A percentile compares a stretch with the other conserved stretches of the same genome.
Evolutionary conservation across 768 basidiomycete genomes (phyloP).

Genomic region (Lentinula edodes): DNA sequence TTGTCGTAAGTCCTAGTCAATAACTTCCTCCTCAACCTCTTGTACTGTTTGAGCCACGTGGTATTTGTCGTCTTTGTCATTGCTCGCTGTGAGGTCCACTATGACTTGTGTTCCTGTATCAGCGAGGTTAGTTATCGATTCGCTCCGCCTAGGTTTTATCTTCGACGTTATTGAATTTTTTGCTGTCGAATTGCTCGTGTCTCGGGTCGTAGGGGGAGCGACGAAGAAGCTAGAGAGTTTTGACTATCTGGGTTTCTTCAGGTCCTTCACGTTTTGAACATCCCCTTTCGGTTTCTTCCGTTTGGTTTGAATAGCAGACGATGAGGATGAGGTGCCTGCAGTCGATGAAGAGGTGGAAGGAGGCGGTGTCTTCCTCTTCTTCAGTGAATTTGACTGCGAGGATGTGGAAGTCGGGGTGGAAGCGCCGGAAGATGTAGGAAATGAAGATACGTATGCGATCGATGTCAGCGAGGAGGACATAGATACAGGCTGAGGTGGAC

Average conservation of each 20-base stretch:
- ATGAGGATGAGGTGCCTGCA: conserved; percentile 14
- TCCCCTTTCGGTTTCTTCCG: conserved; percentile 17
- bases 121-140: conserved; percentile 20
- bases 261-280: conserved; percentile 11
- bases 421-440: neutral
- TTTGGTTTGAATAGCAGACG: conserved; percentile 19
- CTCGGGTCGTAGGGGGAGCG: neutral
- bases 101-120: conserved; percentile 6
- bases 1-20: conserved; percentile 49
- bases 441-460: neutral
- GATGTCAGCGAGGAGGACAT: neutral
- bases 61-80: conserved; percentile 14
- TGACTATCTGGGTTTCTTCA: conserved; percentile 25
- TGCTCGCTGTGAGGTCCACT: neutral
- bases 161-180: conserved; percentile 12
- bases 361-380: neutral
- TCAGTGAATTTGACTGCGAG: neutral
- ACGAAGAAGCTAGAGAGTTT: conserved; percentile 39
- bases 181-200: conserved; percentile 24
- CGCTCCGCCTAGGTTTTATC: conserved; percentile 18
- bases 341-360: neutral
- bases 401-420: neutral
- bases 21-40: conserved; percentile 23
- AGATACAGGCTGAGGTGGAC: neutral
- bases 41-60: neutral